Evolutionary conservation across 192 early-diverging fungal species (phyloP).

Genomic region (Backusella westeae): DNA sequence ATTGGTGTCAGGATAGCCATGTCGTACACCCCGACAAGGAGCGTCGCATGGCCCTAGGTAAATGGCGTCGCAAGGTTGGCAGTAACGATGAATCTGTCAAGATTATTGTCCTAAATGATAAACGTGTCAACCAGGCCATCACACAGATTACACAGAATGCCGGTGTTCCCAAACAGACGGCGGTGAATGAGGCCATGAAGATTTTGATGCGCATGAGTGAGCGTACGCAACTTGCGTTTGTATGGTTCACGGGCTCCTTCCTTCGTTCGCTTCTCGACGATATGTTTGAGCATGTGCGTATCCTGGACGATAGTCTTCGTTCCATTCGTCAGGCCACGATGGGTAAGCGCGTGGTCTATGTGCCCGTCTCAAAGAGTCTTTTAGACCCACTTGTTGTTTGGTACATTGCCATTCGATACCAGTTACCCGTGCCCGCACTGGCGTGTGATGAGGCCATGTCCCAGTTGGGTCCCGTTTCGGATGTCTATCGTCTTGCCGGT

Average conservation of each 20-base stretch:
- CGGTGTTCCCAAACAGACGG: slow-evolving; percentile 36
- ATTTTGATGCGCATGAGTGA: slow-evolving; percentile 37
- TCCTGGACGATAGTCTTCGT: slow-evolving; percentile 23
- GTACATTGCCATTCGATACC: slow-evolving; percentile 34
- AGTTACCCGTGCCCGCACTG: slow-evolving; percentile 34
- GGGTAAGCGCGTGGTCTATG: slow-evolving; percentile 39
- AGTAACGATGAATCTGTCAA: slow-evolving; percentile 39
- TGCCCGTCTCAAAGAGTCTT: slow-evolving; percentile 35
- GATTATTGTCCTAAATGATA: slow-evolving; percentile 38
- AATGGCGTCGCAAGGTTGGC: slow-evolving; percentile 35
- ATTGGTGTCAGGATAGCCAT: slow-evolving; percentile 35
- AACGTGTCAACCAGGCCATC: slow-evolving; percentile 29
- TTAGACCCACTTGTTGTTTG: slow-evolving; percentile 37
- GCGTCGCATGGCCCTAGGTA: slow-evolving; percentile 22
- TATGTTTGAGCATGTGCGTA: slow-evolving; percentile 33
- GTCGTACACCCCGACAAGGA: slow-evolving; percentile 14
- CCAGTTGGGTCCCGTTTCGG: slow-evolving; percentile 32
- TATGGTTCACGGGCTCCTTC: slow-evolving; percentile 38
- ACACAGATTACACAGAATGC: slow-evolving; percentile 32
- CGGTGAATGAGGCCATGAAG: slow-evolving; percentile 35
- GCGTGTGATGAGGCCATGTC: slow-evolving; percentile 34
- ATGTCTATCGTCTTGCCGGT: slow-evolving; percentile 34
- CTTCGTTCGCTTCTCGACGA: slow-evolving; percentile 26
- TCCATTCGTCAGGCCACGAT: slow-evolving; percentile 22
- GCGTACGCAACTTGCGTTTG: slow-evolving; percentile 33